Base-by-base conservation (phyloP, 768 basidiomycete species). In the Lenzites betulinus region DNA sequence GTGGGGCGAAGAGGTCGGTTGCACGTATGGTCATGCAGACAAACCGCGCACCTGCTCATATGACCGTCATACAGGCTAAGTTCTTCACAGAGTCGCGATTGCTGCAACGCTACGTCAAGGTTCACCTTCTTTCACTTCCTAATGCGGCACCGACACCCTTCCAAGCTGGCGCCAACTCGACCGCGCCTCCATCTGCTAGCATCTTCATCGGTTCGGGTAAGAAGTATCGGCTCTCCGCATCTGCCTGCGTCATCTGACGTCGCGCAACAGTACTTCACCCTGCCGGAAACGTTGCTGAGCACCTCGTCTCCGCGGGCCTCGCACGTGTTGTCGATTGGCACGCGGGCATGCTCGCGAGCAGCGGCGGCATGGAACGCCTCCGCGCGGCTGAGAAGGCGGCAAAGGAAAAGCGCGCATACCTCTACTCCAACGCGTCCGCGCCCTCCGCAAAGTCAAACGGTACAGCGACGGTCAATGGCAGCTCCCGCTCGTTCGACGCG, bases 321-420 rank as follows among this genome's bases (percentile, higher is more conserved):
- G 96, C 95, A 18, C 89, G 93, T 58, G 83, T 98, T 51, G 89
- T 98, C 59, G 95, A 96, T 71, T 98, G 95, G 95, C 96, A 99
- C 72, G 95, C 96, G 16, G 95, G 95, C 22, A 90, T 98, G 83
- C 84, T 99, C 22, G 86, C 93, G 1, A 83, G 80, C 54, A 79
- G 81, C 52, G 94, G 94, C 41, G 90, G 86, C 5, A 92, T 98
- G 85, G 93, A 95, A 67, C 87, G 86, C 42, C 81, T 98, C 28
- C 87, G 95, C 52, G 83, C 85, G 1, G 93, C 92, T 0, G 95
- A 98, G 75, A 88, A 82, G 71, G 70, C 66, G 49, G 93, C 92
- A 22, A 93, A 92, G 72, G 88, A 92, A 70, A 89, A 84, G 68
- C 84, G 86, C 30, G 73, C 80, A 2, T 85, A 78, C 61, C 78